phyloP scores from a whole-genome alignment of 2,329 filamentous ascomycete genomes.

The Ophiostoma angusticollis region DNA sequence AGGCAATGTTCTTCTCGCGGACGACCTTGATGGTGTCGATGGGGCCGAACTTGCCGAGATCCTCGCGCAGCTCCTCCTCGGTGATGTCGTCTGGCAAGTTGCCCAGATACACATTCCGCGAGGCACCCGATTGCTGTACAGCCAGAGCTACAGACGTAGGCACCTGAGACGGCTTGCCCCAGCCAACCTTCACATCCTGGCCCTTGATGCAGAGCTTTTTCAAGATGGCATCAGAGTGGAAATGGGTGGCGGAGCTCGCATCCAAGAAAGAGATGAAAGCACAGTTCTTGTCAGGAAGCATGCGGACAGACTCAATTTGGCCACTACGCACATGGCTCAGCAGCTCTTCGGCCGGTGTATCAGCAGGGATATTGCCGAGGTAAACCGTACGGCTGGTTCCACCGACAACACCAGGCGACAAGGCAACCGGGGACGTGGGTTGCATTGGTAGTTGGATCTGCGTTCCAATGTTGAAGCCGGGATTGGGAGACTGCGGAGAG shows the following conservation, averaged over 20 bases:
- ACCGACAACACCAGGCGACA: slow-evolving; percentile 68
- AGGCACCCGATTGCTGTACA: slow-evolving; percentile 93
- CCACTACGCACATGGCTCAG: slow-evolving; percentile 91
- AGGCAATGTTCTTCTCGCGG: slow-evolving; percentile 93
- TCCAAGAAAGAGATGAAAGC: slow-evolving; percentile 99
- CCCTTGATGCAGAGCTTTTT: slow-evolving; percentile 98
- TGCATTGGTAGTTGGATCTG: slow-evolving; percentile 48
- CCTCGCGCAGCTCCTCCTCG: slow-evolving; percentile 87
- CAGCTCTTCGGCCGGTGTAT: slow-evolving; percentile 94
- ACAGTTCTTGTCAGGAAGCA: slow-evolving; percentile 98
- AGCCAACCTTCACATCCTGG: slow-evolving; percentile 98
- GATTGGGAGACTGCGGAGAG: slow-evolving; percentile 74
- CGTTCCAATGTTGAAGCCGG: slow-evolving; percentile 52
- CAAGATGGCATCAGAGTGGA: slow-evolving; percentile 98
- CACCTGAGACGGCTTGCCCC: slow-evolving; percentile 97
- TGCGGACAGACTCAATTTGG: slow-evolving; percentile 95
- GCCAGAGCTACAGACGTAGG: slow-evolving; percentile 94
- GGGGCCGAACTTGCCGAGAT: slow-evolving; percentile 88
- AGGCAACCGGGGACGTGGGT: slow-evolving; percentile 61
- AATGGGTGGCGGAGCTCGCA: slow-evolving; percentile 93
- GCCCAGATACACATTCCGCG: slow-evolving; percentile 91
- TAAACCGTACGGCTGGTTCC: slow-evolving; percentile 95
- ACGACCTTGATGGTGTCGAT: slow-evolving; percentile 98
- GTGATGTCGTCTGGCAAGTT: slow-evolving; percentile 82
- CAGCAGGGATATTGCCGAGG: slow-evolving; percentile 93